Percentiles rank a stretch among this genome's conserved stretches.
Conservation (phyloP, 2,329 filamentous ascomycete species). For the Sporothrix sp. region DNA sequence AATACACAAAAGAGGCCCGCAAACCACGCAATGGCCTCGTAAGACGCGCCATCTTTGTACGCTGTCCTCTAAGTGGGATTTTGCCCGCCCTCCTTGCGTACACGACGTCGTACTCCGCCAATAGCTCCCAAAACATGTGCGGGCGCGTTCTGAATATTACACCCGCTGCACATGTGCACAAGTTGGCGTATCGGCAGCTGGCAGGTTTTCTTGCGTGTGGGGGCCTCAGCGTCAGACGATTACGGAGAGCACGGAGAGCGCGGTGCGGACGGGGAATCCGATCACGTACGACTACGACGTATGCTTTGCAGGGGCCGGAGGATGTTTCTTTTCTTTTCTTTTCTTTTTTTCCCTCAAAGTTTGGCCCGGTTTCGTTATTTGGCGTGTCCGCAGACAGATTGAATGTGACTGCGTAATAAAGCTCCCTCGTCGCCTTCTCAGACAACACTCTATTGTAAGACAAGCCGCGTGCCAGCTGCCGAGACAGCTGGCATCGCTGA, state of each 20-base stretch:
- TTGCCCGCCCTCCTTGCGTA: not conserved
- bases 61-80: not conserved
- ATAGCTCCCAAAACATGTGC: no score
- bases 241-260: not conserved
- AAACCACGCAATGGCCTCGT: not conserved
- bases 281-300: not conserved
- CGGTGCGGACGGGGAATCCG: no score
- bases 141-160: slow-evolving; percentile 12
- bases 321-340: not conserved
- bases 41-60: not conserved
- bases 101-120: no score
- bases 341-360: not conserved
- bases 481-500: no score
- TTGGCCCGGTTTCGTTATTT: not conserved
- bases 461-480: no score
- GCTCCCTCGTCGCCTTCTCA: no score
- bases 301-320: not conserved
- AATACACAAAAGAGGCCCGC: not conserved
- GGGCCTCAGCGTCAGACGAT: not conserved
- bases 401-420: no score
- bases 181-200: slow-evolving; percentile 2
- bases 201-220: slow-evolving; percentile 2
- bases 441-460: no score
- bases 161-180: no score
- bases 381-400: no score